These are phyloP conservation scores for Aspergillus wentii DNA, from an alignment of 495 filamentous ascomycete genomes.

Conservation along the genomic window DNA sequence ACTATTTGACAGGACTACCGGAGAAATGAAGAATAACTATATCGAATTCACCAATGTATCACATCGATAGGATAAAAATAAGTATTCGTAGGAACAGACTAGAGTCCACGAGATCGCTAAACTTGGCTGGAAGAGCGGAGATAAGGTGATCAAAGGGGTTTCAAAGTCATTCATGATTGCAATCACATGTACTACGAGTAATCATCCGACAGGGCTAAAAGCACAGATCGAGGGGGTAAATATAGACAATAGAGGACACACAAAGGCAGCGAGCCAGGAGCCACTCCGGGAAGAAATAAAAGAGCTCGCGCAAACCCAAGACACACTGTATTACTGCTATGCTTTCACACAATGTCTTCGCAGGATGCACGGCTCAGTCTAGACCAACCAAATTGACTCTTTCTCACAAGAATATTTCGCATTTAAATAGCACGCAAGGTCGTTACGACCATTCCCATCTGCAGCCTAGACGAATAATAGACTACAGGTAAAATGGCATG, in stretches of 20 bases:
- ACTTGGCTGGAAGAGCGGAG: too few species aligned
- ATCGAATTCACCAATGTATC: too few species aligned
- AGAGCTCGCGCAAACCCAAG: conserved; percentile 1
- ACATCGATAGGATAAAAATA: too few species aligned
- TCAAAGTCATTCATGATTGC: too few species aligned
- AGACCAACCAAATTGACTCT: conserved; percentile 6
- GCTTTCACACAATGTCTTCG: conserved; percentile 1
- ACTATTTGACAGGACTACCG: too few species aligned
- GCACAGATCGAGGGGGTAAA: conserved; percentile 2
- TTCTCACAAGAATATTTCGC: conserved; percentile 11
- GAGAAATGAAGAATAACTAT: too few species aligned
- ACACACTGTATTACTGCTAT: conserved; percentile 1
- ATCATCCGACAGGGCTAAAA: conserved; percentile 7
- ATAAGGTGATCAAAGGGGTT: too few species aligned
- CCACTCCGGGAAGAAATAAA: too few species aligned
- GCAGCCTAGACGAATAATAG: conserved; percentile 18
- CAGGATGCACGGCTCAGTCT: conserved; percentile 5
- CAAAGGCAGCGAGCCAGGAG: conserved; percentile 2
- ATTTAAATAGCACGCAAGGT: conserved; percentile 26
- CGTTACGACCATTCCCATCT: conserved; percentile 22
- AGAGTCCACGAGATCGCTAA: too few species aligned
- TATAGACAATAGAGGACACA: too few species aligned
- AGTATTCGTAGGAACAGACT: too few species aligned
- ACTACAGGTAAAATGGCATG: conserved; percentile 28
- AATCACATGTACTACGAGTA: conserved; percentile 8